Evolutionary conservation across 148 eudicot species (phyloP).

Genomic region (Camellia granthamiana): DNA sequence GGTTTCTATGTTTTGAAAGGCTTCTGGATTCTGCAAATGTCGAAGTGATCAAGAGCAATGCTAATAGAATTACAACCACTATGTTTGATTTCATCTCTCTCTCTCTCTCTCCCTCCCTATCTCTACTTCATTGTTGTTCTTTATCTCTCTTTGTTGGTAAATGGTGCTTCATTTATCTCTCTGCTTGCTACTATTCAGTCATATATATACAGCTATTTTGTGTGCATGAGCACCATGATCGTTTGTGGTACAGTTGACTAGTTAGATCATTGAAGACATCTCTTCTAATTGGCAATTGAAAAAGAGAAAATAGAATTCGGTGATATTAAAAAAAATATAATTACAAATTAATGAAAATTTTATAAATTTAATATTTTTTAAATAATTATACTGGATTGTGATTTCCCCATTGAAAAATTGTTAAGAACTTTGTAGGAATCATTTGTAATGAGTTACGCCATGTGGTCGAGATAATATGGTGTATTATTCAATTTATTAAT

Average conservation of each 20-base stretch:
- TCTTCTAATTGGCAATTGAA: no score
- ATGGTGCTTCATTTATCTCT: neutral
- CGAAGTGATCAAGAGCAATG: conserved; percentile 18
- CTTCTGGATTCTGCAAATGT: conserved; percentile 4
- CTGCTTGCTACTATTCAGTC: neutral
- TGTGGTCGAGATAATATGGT: no score
- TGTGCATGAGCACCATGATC: neutral
- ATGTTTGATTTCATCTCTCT: conserved; percentile 14
- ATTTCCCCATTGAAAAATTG: no score
- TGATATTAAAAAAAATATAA: no score
- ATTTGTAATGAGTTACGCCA: no score
- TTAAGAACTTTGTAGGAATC: no score
- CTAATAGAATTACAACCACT: conserved; percentile 8
- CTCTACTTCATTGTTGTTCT: neutral
- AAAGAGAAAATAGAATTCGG: no score
- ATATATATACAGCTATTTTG: neutral
- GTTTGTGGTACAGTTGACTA: neutral
- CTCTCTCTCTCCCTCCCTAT: neutral
- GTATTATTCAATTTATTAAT: no score
- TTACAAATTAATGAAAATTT: no score
- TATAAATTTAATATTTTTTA: no score
- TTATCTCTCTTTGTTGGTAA: neutral
- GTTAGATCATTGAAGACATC: no score
- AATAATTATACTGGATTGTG: no score
- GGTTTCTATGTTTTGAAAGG: neutral